Conservation (phyloP, 2,329 filamentous ascomycete species). For the Falciphora oryzae region DNA sequence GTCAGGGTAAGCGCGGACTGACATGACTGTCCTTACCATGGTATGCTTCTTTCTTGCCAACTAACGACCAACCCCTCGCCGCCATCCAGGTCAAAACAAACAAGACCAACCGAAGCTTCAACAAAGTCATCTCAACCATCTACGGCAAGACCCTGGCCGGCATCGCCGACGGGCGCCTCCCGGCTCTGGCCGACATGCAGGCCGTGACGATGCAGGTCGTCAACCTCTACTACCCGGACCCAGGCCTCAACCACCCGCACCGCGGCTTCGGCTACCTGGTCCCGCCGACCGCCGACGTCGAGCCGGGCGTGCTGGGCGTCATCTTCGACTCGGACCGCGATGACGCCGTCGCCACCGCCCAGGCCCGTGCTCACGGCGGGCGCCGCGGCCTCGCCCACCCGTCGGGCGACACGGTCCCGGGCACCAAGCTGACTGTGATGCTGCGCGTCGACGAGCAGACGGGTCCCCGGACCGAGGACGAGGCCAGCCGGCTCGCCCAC, state of each 20-base stretch:
- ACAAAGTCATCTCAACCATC: constrained; percentile 62
- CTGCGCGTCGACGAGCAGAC: constrained; percentile 79
- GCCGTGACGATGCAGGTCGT: constrained; percentile 85
- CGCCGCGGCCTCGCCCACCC: constrained; percentile 7
- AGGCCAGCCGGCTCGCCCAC: constrained; percentile 65
- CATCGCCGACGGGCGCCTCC: constrained; percentile 33
- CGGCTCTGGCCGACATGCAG: constrained; percentile 46
- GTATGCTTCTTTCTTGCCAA: background rate
- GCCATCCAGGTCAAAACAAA: constrained; percentile 9
- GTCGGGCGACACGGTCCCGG: constrained; percentile 28
- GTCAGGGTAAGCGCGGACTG: background rate
- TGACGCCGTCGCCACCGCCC: constrained; percentile 13
- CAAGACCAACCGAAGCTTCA: constrained; percentile 28
- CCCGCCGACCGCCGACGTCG: constrained; percentile 50
- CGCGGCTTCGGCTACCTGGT: constrained; percentile 89
- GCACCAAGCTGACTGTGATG: constrained; percentile 91
- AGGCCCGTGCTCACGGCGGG: no score
- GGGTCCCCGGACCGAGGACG: constrained; percentile 45
- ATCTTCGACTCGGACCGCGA: constrained; percentile 76
- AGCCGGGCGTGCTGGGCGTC: constrained; percentile 60
- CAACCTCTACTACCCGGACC: constrained; percentile 74
- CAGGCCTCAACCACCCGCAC: constrained; percentile 53
- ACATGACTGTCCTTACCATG: no score
- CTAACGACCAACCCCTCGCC: background rate
- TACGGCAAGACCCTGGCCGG: constrained; percentile 39